These are phyloP conservation scores for Paramecium bursaria DNA, from an alignment of 73 alveolate genomes.

Conservation along the genomic window DNA sequence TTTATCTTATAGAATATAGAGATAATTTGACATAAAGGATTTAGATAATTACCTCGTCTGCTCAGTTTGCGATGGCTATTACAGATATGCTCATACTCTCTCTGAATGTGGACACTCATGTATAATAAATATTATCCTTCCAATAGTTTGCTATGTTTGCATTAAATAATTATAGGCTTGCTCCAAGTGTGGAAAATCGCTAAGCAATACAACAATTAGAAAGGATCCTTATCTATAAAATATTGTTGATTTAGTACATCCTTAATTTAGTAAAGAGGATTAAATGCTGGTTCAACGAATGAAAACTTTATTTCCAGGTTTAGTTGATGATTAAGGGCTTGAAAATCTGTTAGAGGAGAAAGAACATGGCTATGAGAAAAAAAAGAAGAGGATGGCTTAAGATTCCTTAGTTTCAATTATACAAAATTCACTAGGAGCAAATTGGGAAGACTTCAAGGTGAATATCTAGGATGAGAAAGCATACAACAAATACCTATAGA, in stretches of 20 bases:
- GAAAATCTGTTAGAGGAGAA: slow-evolving; percentile 24
- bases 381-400: neutral
- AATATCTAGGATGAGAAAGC: neutral
- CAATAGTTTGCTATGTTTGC: slow-evolving; percentile 54
- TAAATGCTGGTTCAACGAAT: slow-evolving; percentile 44
- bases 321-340: neutral
- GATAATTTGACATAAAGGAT: slow-evolving; percentile 71
- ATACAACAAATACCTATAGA: too few relatives aligned
- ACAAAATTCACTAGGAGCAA: neutral
- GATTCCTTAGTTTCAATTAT: neutral
- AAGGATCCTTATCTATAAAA: slow-evolving; percentile 79
- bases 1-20: too few relatives aligned
- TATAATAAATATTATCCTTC: slow-evolving; percentile 49
- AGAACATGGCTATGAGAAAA: neutral
- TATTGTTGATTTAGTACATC: slow-evolving; percentile 79
- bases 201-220: slow-evolving; percentile 67
- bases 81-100: slow-evolving; percentile 85
- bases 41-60: slow-evolving; percentile 76
- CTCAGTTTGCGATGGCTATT: slow-evolving; percentile 81
- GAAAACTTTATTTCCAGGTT: slow-evolving; percentile 29
- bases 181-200: slow-evolving; percentile 57
- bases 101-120: slow-evolving; percentile 86
- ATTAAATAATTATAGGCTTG: slow-evolving; percentile 45
- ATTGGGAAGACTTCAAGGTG: too few relatives aligned
- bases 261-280: slow-evolving; percentile 74